A percentile compares a stretch with the other conserved stretches of the same genome.
These are phyloP conservation scores for Ceratocystis harringtonii DNA, from an alignment of 2,329 filamentous ascomycete species.

Conservation along the genomic window DNA sequence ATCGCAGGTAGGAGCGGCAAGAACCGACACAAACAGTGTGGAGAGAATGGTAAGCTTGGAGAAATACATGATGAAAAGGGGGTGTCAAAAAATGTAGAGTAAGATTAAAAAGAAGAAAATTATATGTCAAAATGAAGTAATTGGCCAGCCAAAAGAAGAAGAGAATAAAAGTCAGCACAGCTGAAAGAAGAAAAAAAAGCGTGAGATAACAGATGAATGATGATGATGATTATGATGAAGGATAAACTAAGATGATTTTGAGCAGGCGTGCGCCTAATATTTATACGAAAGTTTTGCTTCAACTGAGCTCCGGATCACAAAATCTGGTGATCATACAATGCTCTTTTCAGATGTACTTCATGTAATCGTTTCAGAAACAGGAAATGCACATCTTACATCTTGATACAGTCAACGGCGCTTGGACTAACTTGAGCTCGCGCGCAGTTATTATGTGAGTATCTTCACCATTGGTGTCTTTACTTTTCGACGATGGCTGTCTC, in stretches of 20 bases:
- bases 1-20: conserved; percentile 26
- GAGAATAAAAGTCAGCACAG: conserved; percentile 16
- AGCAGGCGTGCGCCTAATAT: background rate
- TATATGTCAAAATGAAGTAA: background rate
- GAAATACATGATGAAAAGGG: conserved; percentile 26
- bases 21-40: conserved; percentile 25
- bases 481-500: background rate
- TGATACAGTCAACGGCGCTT: background rate
- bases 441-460: background rate
- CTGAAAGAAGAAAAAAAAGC: conserved; percentile 11
- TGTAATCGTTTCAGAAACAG: background rate
- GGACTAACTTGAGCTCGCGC: background rate
- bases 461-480: background rate
- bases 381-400: background rate
- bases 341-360: background rate
- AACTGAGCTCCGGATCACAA: background rate
- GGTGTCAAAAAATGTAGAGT: conserved; percentile 5
- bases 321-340: background rate
- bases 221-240: conserved; percentile 15
- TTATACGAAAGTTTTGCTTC: background rate
- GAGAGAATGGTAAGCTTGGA: conserved; percentile 26
- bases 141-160: conserved; percentile 16
- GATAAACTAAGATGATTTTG: background rate
- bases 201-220: conserved; percentile 4
- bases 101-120: background rate